A percentile compares a stretch with the other conserved stretches of the same genome.
Evolutionary conservation across 2,329 filamentous ascomycete species (phyloP).

Genomic region (Penicillium sp.): DNA sequence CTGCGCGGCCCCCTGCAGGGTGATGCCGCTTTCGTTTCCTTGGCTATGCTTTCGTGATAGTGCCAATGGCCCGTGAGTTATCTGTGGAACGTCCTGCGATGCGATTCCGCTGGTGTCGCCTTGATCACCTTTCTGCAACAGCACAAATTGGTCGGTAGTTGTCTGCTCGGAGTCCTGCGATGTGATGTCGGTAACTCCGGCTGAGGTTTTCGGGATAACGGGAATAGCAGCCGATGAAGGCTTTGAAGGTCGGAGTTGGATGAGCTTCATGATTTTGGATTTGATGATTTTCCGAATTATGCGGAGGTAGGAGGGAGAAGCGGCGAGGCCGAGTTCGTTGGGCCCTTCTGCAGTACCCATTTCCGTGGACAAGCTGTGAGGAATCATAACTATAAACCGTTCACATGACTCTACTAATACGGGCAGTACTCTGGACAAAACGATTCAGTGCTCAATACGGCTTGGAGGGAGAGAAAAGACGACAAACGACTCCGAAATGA

Average conservation of each 20-base stretch:
- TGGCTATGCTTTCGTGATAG: constrained; percentile 14
- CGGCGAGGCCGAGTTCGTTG: constrained; percentile 20
- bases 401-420: constrained; percentile 7
- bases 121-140: constrained; percentile 14
- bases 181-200: constrained; percentile 22
- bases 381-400: not conserved
- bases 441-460: not conserved
- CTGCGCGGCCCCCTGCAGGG: constrained; percentile 18
- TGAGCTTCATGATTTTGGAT: constrained; percentile 1
- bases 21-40: constrained; percentile 16
- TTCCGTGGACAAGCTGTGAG: not conserved
- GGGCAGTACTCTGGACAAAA: not conserved
- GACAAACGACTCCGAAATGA: not conserved
- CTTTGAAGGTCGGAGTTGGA: constrained; percentile 4
- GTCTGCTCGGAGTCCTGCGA: constrained; percentile 17
- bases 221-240: constrained; percentile 7
- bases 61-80: constrained; percentile 12
- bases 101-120: constrained; percentile 17
- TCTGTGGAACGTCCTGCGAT: constrained; percentile 17
- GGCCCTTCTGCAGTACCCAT: constrained; percentile 16
- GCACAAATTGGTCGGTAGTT: constrained; percentile 12
- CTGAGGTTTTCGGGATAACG: constrained; percentile 21
- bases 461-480: not conserved
- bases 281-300: not conserved
- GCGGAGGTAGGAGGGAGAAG: constrained; percentile 2